These are phyloP conservation scores for Metschnikowia matae DNA, from an alignment of 805 yeast species.

Conservation along the genomic window DNA sequence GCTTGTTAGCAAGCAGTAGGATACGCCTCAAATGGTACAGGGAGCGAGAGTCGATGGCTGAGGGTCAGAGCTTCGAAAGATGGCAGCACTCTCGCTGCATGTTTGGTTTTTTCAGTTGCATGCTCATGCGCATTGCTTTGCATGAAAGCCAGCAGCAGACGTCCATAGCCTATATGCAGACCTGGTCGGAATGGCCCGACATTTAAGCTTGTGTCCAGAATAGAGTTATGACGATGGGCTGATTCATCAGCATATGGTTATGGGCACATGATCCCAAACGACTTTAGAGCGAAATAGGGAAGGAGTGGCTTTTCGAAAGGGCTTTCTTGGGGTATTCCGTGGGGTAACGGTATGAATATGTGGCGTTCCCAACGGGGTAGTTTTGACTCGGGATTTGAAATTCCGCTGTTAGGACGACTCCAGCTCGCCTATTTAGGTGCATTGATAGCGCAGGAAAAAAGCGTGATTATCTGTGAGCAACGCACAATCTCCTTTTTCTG, in stretches of 20 bases:
- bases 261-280: too few relatives aligned
- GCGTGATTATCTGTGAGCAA: neutral
- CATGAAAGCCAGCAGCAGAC: neutral
- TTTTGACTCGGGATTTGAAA: neutral
- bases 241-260: neutral
- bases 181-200: neutral
- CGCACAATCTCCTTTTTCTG: neutral
- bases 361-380: too few relatives aligned
- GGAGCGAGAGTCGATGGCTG: too few relatives aligned
- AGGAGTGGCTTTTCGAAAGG: too few relatives aligned
- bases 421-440: conserved; percentile 3
- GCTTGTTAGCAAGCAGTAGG: too few relatives aligned
- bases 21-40: too few relatives aligned
- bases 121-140: neutral
- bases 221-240: neutral
- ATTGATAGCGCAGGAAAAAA: neutral
- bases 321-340: too few relatives aligned
- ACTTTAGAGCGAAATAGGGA: too few relatives aligned
- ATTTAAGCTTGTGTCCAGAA: neutral
- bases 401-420: neutral
- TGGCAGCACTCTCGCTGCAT: neutral
- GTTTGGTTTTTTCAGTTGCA: neutral
- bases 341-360: too few relatives aligned
- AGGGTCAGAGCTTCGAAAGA: neutral
- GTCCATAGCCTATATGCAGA: neutral